phyloP scores from a whole-genome alignment of 108 stramenopile species.

The Epithemia pelagica region DNA sequence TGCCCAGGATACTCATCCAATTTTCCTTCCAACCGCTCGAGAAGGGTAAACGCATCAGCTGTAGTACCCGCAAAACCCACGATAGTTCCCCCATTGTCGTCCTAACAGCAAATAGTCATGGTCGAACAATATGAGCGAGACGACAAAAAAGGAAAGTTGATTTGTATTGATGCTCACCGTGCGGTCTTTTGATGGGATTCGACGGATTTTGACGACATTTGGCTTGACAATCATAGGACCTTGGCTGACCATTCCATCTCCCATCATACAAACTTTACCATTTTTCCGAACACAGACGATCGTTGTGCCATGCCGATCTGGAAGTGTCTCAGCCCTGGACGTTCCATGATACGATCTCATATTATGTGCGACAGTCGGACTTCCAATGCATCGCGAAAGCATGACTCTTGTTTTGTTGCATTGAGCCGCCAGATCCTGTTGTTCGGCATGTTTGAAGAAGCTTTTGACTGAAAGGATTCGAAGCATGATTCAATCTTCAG shows the following conservation, averaged over 20 bases:
- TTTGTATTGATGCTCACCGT: neutral
- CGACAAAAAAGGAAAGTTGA: too few relatives aligned
- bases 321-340: too few relatives aligned
- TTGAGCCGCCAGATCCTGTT: too few relatives aligned
- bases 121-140: neutral
- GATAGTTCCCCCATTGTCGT: conserved; percentile 49
- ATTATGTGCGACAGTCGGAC: too few relatives aligned
- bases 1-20: conserved; percentile 96
- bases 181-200: conserved; percentile 50
- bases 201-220: conserved; percentile 91
- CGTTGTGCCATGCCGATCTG: conserved; percentile 38
- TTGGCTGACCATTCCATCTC: conserved; percentile 98
- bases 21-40: conserved; percentile 94
- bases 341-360: too few relatives aligned
- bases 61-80: conserved; percentile 98
- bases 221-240: conserved; percentile 89
- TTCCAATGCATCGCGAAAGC: too few relatives aligned
- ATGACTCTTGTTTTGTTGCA: too few relatives aligned
- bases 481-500: too few relatives aligned
- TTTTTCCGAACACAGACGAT: conserved; percentile 95
- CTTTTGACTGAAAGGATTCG: too few relatives aligned
- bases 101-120: neutral
- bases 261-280: conserved; percentile 97
- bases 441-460: too few relatives aligned
- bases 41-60: conserved; percentile 95